Base-by-base conservation (phyloP, 164 flowering plant species). In the Vitis riparia region DNA sequence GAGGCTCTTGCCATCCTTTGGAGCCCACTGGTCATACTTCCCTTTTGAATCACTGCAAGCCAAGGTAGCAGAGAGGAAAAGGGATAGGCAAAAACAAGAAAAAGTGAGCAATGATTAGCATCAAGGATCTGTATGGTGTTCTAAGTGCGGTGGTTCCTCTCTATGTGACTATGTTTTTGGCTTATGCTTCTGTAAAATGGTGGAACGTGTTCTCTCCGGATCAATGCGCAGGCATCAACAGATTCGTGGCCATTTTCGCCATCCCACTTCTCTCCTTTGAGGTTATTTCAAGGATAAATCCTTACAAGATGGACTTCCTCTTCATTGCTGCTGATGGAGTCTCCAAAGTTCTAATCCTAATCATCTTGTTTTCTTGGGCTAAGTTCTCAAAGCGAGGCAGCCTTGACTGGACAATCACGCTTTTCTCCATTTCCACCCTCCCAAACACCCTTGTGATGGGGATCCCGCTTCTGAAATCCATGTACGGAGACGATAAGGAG, bases 391-490 rank as follows among this genome's bases (percentile, higher is more conserved):
- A 27, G 9, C 65, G 66, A 62, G 80, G 81, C 3, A 72, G 58
- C 23, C 51, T 83, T 1, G 84, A 80, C 16, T 83, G 84, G 86
- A 63, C 74, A 9, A 78, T 80, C 71, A 83, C 86, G 53, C 63
- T 76, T 11, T 83, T 78, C 65, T 83, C 83, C 13, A 77, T 83
- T 47, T 61, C 77, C 6, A 73, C 86, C 5, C 77, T 83, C 19
- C 83, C 86, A 2, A 83, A 83, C 73, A 80, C 86, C 11, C 75
- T 83, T 11, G 79, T 83, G 27, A 74, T 83, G 80, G 86, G 86
- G 3, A 75, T 80, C 71, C 86, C 86, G 1, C 75, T 80, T 9
- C 9, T 83, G 50, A 74, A 72, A 62, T 60, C 82, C 71, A 83
- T 83, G 86, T 83, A 83, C 57, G 82, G 83, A 8, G 76, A 71